These are phyloP conservation scores for Hymenoscyphus infarciens DNA, from an alignment of 2,329 filamentous ascomycete species.

Conservation along the genomic window DNA sequence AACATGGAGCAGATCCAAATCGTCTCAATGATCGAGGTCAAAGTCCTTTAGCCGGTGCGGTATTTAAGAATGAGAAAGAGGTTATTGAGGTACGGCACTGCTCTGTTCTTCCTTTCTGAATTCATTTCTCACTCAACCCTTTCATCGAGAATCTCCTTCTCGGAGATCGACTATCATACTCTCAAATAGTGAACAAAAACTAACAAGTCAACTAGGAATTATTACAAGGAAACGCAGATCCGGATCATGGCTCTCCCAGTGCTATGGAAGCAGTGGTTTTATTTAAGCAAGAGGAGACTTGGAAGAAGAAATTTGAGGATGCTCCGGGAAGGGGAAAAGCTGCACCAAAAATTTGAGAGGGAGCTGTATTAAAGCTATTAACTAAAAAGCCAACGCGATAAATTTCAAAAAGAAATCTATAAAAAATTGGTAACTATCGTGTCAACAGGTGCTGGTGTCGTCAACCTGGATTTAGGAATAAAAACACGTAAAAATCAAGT, in stretches of 20 bases:
- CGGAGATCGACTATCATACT: too few species aligned
- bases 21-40: constrained; percentile 65
- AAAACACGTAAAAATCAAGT: too few species aligned
- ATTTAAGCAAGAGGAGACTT: constrained; percentile 51
- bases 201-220: constrained; percentile 35
- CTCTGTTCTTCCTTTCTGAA: background rate
- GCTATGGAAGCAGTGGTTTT: constrained; percentile 47
- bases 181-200: background rate
- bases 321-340: constrained; percentile 48
- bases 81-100: constrained; percentile 51
- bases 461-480: too few species aligned
- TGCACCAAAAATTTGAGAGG: background rate
- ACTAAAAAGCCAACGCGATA: too few species aligned
- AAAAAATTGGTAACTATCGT: too few species aligned
- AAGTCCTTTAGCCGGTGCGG: constrained; percentile 65
- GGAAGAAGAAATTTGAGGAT: constrained; percentile 47
- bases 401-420: too few species aligned
- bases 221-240: constrained; percentile 51
- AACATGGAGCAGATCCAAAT: constrained; percentile 64
- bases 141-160: background rate
- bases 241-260: constrained; percentile 48
- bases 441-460: too few species aligned
- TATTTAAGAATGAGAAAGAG: constrained; percentile 67
- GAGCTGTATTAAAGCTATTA: background rate
- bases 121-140: background rate